phyloP scores from a whole-genome alignment of 2,329 filamentous ascomycete genomes.

The Zasmidium cellare region DNA sequence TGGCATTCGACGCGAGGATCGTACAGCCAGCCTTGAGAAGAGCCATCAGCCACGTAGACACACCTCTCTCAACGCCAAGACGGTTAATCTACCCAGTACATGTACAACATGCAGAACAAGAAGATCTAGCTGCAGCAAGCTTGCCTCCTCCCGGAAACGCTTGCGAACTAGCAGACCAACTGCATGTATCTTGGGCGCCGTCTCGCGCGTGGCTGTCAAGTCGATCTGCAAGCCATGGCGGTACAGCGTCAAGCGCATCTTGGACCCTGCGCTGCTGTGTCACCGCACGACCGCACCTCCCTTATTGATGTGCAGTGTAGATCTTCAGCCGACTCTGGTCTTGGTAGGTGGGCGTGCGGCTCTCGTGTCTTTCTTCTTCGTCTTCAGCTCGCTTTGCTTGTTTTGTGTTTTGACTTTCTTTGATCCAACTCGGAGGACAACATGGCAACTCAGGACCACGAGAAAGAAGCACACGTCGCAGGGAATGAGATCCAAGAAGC shows the following conservation, averaged over 20 bases:
- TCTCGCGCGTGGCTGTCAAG: neutral
- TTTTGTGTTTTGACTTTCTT: neutral
- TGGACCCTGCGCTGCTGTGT: neutral
- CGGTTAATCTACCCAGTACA: neutral
- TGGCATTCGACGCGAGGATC: too few species aligned
- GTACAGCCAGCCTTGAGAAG: too few species aligned
- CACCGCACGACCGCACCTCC: neutral
- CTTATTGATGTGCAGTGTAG: neutral
- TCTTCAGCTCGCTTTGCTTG: neutral
- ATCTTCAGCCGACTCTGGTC: neutral
- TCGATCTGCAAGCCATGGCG: neutral
- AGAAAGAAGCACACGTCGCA: slow-evolving; percentile 7
- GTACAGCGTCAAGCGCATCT: neutral
- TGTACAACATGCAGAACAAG: neutral
- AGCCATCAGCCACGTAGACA: too few species aligned
- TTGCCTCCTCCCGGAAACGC: neutral
- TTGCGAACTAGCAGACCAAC: neutral
- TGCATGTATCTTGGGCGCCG: neutral
- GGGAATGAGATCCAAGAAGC: neutral
- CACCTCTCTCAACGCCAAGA: too few species aligned
- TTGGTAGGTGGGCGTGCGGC: neutral
- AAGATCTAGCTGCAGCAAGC: neutral
- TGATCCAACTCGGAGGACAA: neutral
- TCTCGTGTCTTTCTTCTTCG: neutral
- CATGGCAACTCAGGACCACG: slow-evolving; percentile 2